Percentiles rank a stretch among this genome's conserved stretches.
Evolutionary conservation across 768 basidiomycete species (phyloP).

Genomic region (Boletus subparvulus): DNA sequence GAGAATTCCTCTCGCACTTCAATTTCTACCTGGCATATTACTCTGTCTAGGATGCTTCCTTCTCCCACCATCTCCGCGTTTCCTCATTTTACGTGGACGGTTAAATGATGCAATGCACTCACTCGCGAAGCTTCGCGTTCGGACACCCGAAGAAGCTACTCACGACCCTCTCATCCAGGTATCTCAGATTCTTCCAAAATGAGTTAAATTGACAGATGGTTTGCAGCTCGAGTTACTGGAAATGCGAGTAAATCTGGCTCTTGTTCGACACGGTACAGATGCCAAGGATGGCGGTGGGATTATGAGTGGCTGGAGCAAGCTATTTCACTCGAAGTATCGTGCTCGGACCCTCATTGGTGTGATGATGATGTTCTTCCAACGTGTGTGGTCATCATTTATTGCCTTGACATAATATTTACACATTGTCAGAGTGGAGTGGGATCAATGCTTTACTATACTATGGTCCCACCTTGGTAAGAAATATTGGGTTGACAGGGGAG

Average conservation of each 20-base stretch:
- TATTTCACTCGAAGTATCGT: conserved; percentile 55
- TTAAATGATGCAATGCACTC: conserved; percentile 57
- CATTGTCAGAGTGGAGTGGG: conserved; percentile 72
- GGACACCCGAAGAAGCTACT: conserved; percentile 44
- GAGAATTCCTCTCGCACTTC: conserved; percentile 74
- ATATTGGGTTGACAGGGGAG: conserved; percentile 61
- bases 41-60: conserved; percentile 58
- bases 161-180: conserved; percentile 55
- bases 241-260: conserved; percentile 65
- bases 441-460: conserved; percentile 86
- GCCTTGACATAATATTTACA: neutral
- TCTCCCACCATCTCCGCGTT: conserved; percentile 50
- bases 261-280: conserved; percentile 43
- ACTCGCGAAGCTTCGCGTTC: conserved; percentile 52
- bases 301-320: conserved; percentile 48
- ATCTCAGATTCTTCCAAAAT: neutral
- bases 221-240: conserved; percentile 68
- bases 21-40: conserved; percentile 65
- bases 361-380: conserved; percentile 81
- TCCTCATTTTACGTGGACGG: conserved; percentile 48
- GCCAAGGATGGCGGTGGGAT: conserved; percentile 16
- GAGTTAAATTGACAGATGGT: neutral
- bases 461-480: conserved; percentile 68
- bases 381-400: conserved; percentile 40
- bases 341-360: conserved; percentile 68